Conservation (phyloP, 495 filamentous ascomycete species). For the Aspergillus baeticus region DNA sequence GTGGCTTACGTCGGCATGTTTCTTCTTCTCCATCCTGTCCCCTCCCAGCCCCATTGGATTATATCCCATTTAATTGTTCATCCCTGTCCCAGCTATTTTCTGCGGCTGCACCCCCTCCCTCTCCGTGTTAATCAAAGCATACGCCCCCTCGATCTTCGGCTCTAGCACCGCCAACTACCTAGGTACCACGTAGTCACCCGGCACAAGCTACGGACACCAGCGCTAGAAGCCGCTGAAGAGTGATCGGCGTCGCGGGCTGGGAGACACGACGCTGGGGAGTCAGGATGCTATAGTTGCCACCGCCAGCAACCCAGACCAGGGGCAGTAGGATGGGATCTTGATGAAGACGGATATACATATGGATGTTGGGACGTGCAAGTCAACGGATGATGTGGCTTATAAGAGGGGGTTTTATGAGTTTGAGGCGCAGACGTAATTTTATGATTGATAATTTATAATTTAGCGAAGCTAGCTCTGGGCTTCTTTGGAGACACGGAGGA, state of each 20-base stretch:
- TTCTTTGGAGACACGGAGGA: too few species aligned
- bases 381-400: background rate
- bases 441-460: too few species aligned
- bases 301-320: background rate
- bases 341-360: slow-evolving; percentile 5
- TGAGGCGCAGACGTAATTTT: background rate
- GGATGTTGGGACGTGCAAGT: background rate
- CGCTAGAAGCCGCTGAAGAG: background rate
- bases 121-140: background rate
- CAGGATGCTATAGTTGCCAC: background rate
- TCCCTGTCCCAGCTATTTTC: slow-evolving; percentile 19
- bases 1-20: slow-evolving; percentile 16
- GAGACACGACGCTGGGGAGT: background rate
- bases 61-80: too few species aligned
- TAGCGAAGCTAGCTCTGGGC: too few species aligned
- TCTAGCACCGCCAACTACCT: background rate
- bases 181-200: too few species aligned
- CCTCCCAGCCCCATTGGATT: too few species aligned
- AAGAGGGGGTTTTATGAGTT: background rate
- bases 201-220: too few species aligned
- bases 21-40: background rate
- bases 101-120: slow-evolving; percentile 14
- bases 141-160: background rate
- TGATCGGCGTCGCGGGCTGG: background rate
- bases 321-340: background rate